These are phyloP conservation scores for Cerrena zonata DNA, from an alignment of 1,284 basidiomycete species.

Conservation along the genomic window DNA sequence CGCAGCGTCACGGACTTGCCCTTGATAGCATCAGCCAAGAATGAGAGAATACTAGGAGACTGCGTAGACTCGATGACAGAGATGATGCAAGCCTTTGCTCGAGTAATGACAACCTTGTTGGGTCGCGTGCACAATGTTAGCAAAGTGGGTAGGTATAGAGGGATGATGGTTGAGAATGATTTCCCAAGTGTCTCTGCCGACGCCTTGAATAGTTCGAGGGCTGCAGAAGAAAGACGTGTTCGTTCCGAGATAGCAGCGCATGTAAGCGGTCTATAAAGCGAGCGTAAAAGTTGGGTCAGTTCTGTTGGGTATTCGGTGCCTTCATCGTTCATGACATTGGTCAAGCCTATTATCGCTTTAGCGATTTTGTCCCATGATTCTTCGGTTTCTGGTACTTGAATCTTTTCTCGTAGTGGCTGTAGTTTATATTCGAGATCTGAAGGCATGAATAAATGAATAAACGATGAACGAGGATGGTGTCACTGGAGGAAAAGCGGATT, in stretches of 20 bases:
- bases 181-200: slow-evolving; percentile 54
- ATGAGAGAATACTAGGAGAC: slow-evolving; percentile 60
- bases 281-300: slow-evolving; percentile 48
- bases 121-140: slow-evolving; percentile 67
- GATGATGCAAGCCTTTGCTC: slow-evolving; percentile 57
- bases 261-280: slow-evolving; percentile 51
- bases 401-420: slow-evolving; percentile 18
- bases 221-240: slow-evolving; percentile 66
- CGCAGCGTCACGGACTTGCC: slow-evolving; percentile 70
- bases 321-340: slow-evolving; percentile 52
- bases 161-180: slow-evolving; percentile 65
- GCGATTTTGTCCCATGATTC: slow-evolving; percentile 79
- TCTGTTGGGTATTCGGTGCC: slow-evolving; percentile 52
- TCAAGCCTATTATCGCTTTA: slow-evolving; percentile 47
- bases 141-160: slow-evolving; percentile 63
- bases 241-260: slow-evolving; percentile 71
- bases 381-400: slow-evolving; percentile 67
- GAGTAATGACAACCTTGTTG: slow-evolving; percentile 73
- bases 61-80: slow-evolving; percentile 65
- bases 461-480: too few relatives aligned
- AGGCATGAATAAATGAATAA: neutral
- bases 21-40: slow-evolving; percentile 53
- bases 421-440: slow-evolving; percentile 11
- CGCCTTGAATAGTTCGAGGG: slow-evolving; percentile 58
- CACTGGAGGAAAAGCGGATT: too few relatives aligned